Conservation (phyloP, 2,329 filamentous ascomycete species). For the Paracoccidioides lutzii region DNA sequence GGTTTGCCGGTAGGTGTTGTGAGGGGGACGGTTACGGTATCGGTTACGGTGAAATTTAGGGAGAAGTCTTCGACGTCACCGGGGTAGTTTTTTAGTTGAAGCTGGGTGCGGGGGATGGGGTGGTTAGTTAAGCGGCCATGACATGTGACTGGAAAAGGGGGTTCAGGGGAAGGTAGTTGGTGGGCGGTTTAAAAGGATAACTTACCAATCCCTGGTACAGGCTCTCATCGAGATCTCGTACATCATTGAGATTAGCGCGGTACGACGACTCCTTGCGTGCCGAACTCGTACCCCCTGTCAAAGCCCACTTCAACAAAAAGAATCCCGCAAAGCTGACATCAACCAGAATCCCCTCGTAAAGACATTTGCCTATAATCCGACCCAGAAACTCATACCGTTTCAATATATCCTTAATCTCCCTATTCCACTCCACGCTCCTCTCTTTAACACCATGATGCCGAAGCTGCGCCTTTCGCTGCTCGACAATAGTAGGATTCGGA, state of each 20-base stretch:
- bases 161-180: not conserved
- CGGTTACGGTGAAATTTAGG: constrained; percentile 80
- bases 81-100: constrained; percentile 68
- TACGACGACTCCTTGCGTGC: constrained; percentile 59
- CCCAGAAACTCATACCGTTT: constrained; percentile 82
- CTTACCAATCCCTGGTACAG: constrained; percentile 72
- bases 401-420: constrained; percentile 48
- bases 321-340: constrained; percentile 90
- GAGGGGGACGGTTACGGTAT: constrained; percentile 43
- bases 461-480: constrained; percentile 52
- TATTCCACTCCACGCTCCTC: constrained; percentile 43
- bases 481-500: constrained; percentile 67
- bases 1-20: constrained; percentile 20
- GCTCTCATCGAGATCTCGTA: constrained; percentile 80
- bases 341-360: constrained; percentile 92
- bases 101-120: constrained; percentile 16
- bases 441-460: constrained; percentile 41
- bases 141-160: not conserved
- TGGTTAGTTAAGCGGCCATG: not conserved
- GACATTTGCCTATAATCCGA: constrained; percentile 84
- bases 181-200: constrained; percentile 6
- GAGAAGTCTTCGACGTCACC: constrained; percentile 69
- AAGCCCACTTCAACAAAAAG: constrained; percentile 90
- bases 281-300: constrained; percentile 52
- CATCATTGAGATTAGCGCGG: constrained; percentile 85